Conservation (phyloP, 768 basidiomycete genomes). For the Termitomyces eurrhizus region DNA sequence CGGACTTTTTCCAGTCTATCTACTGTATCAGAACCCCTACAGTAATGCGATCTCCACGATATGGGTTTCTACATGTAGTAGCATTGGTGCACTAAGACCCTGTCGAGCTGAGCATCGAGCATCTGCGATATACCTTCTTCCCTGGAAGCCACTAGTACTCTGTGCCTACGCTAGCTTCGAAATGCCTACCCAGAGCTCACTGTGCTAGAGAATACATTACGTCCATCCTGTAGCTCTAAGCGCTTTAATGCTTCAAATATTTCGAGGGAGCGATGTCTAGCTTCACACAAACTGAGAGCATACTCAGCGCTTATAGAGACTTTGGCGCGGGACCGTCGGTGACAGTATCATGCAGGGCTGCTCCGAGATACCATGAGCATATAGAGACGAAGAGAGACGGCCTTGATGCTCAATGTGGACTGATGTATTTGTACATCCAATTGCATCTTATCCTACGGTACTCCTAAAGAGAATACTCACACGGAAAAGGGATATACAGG, state of each 20-base stretch:
- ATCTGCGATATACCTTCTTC: not conserved
- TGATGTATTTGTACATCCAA: not conserved
- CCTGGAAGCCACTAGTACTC: not conserved
- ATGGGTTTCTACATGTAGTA: not conserved
- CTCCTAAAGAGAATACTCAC: too few relatives aligned
- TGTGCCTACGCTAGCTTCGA: not conserved
- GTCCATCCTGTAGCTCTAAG: not conserved
- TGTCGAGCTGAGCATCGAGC: not conserved
- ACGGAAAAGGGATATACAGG: too few relatives aligned
- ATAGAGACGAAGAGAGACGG: too few relatives aligned
- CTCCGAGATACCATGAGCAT: too few relatives aligned
- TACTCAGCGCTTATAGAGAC: not conserved
- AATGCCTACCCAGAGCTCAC: not conserved
- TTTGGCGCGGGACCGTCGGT: not conserved
- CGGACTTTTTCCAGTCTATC: not conserved
- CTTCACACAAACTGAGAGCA: too few relatives aligned
- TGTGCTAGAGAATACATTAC: not conserved
- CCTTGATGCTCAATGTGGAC: not conserved
- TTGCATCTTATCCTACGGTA: too few relatives aligned
- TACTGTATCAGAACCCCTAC: not conserved
- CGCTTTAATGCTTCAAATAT: not conserved
- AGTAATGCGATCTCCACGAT: not conserved
- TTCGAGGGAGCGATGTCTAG: not conserved
- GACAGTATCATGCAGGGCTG: too few relatives aligned
- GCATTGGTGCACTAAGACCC: not conserved